Conservation (phyloP, 1,284 basidiomycete species). For the Tylopilus orsonianus region DNA sequence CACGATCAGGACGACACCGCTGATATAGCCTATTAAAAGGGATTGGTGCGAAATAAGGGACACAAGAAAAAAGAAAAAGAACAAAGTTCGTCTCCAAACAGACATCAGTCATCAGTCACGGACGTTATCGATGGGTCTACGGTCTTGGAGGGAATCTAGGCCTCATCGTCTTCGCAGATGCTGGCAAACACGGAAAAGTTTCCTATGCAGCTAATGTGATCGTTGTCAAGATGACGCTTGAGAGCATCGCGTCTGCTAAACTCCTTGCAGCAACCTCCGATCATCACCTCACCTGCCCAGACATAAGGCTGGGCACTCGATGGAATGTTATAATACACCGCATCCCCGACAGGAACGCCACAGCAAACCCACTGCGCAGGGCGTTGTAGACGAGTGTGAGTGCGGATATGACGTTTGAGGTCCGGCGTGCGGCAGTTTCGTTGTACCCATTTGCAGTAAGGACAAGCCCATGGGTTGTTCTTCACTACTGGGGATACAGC, state of each 20-base stretch:
- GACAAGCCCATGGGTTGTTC: conserved; percentile 34
- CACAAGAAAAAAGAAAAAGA: conserved; percentile 6
- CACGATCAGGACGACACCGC: conserved; percentile 13
- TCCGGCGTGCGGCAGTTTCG: conserved; percentile 48
- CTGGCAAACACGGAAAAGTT: conserved; percentile 31
- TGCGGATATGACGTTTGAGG: conserved; percentile 51
- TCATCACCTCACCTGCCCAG: conserved; percentile 35
- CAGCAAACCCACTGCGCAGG: conserved; percentile 36
- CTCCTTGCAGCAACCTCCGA: conserved; percentile 50
- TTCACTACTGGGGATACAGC: conserved; percentile 19
- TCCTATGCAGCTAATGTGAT: conserved; percentile 41
- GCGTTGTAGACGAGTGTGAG: conserved; percentile 41
- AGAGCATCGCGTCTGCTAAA: conserved; percentile 60
- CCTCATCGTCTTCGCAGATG: conserved; percentile 26
- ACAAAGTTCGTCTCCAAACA: no score
- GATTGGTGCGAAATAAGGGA: conserved; percentile 4
- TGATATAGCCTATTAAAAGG: conserved; percentile 11
- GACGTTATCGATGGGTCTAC: background rate
- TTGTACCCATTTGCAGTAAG: conserved; percentile 35
- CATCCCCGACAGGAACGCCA: conserved; percentile 43
- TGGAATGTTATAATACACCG: conserved; percentile 29
- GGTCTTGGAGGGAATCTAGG: conserved; percentile 10
- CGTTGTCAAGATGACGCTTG: conserved; percentile 52
- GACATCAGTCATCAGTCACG: conserved; percentile 6
- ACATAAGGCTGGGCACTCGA: conserved; percentile 32